These are phyloP conservation scores for Aspergillus spinulosporus DNA, from an alignment of 2,329 filamentous ascomycete genomes.

Conservation along the genomic window DNA sequence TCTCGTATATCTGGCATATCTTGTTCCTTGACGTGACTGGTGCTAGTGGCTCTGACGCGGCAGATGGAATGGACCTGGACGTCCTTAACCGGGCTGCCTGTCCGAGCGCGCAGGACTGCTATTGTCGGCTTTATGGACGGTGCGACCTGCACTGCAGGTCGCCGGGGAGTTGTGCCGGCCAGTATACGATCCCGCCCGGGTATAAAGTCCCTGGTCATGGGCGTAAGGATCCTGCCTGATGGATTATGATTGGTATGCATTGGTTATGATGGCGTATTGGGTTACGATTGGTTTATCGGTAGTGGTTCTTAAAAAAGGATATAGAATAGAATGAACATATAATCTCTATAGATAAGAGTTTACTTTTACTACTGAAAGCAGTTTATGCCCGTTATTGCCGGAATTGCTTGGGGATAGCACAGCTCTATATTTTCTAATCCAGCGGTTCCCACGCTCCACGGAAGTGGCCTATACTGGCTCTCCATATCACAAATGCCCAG, in stretches of 20 bases:
- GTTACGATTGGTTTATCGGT: no score
- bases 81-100: slow-evolving; percentile 40
- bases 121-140: slow-evolving; percentile 47
- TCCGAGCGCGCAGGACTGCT: slow-evolving; percentile 44
- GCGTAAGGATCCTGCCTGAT: background rate
- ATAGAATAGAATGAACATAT: no score
- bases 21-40: slow-evolving; percentile 40
- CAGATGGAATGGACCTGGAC: slow-evolving; percentile 33
- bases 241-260: no score
- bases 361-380: no score
- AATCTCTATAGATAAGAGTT: no score
- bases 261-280: background rate
- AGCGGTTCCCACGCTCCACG: no score
- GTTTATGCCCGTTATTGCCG: no score
- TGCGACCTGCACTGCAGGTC: slow-evolving; percentile 39
- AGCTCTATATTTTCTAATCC: no score
- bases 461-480: no score
- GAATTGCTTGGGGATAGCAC: no score
- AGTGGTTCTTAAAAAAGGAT: no score
- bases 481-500: no score
- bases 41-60: slow-evolving; percentile 13
- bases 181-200: slow-evolving; percentile 32
- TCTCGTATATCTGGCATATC: slow-evolving; percentile 54
- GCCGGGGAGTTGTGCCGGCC: slow-evolving; percentile 39
- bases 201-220: slow-evolving; percentile 12